These are phyloP conservation scores for Kwoniella bestiolae DNA, from an alignment of 768 basidiomycete species.

Conservation along the genomic window DNA sequence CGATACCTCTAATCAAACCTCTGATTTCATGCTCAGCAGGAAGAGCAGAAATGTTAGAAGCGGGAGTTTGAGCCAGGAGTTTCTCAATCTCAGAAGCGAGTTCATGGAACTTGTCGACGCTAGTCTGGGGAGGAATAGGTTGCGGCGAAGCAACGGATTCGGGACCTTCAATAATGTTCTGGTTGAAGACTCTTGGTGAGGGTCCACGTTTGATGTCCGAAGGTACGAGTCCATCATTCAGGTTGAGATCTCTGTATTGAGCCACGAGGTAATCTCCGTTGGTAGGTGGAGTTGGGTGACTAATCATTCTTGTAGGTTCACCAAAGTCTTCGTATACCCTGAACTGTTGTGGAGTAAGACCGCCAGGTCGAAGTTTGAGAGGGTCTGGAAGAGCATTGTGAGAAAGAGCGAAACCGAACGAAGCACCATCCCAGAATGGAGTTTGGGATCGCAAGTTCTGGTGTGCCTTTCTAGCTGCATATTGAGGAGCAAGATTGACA, in stretches of 20 bases:
- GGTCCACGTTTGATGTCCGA: conserved; percentile 45
- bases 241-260: conserved; percentile 23
- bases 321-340: conserved; percentile 97
- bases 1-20: conserved; percentile 78
- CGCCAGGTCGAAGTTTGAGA: conserved; percentile 78
- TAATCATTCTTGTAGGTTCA: conserved; percentile 60
- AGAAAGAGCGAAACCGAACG: conserved; percentile 64
- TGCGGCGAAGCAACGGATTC: conserved; percentile 39
- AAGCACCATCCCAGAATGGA: conserved; percentile 86
- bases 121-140: conserved; percentile 68
- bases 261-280: conserved; percentile 37
- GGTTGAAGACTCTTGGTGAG: conserved; percentile 29
- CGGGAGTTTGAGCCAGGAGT: conserved; percentile 73
- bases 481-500: conserved; percentile 79
- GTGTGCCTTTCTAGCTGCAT: conserved; percentile 81
- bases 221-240: conserved; percentile 28
- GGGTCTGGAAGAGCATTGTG: conserved; percentile 86
- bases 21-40: conserved; percentile 86
- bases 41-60: conserved; percentile 70
- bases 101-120: conserved; percentile 80
- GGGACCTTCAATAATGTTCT: conserved; percentile 24
- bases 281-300: conserved; percentile 60
- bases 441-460: conserved; percentile 64
- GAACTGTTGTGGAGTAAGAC: conserved; percentile 78
- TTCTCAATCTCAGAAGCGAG: conserved; percentile 75